Conservation (phyloP, 2,329 filamentous ascomycete species). For the Penicillium sp. region DNA sequence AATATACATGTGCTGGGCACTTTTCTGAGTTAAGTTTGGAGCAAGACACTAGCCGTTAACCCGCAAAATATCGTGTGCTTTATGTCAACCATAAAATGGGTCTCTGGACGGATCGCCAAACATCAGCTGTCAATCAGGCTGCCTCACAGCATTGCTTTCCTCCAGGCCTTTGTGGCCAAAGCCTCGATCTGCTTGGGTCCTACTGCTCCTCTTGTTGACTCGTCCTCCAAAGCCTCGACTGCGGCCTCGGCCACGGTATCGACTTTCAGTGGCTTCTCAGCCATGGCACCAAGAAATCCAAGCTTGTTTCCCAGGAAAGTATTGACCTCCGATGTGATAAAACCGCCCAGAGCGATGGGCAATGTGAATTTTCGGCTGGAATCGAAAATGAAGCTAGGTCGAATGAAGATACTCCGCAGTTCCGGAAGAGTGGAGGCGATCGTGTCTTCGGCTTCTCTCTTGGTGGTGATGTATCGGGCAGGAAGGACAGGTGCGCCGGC, state of each 20-base stretch:
- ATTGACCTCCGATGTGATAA: conserved; percentile 75
- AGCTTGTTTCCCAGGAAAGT: conserved; percentile 73
- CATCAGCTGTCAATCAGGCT: neutral
- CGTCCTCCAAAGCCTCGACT: conserved; percentile 80
- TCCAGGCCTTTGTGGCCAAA: conserved; percentile 79
- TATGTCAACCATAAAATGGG: neutral
- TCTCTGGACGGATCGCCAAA: neutral
- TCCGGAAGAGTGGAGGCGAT: conserved; percentile 71
- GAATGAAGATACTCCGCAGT: conserved; percentile 78
- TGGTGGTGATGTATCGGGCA: conserved; percentile 81
- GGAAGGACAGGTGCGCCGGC: conserved; percentile 84
- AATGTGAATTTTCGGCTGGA: conserved; percentile 76
- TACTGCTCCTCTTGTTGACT: conserved; percentile 69
- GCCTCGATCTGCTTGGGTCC: conserved; percentile 79
- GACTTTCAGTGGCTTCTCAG: conserved; percentile 81
- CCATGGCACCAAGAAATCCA: conserved; percentile 77
- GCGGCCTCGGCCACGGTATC: conserved; percentile 86
- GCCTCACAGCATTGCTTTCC: conserved; percentile 78
- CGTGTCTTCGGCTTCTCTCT: conserved; percentile 81
- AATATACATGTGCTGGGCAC: conserved; percentile 20
- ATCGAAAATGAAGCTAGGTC: conserved; percentile 89
- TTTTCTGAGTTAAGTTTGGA: conserved; percentile 3
- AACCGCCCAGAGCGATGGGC: conserved; percentile 76
- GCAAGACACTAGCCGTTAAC: conserved; percentile 1
- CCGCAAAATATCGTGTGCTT: conserved; percentile 4